Conservation (phyloP, 192 early-diverging fungal species). For the Chytriomyces sp. region DNA sequence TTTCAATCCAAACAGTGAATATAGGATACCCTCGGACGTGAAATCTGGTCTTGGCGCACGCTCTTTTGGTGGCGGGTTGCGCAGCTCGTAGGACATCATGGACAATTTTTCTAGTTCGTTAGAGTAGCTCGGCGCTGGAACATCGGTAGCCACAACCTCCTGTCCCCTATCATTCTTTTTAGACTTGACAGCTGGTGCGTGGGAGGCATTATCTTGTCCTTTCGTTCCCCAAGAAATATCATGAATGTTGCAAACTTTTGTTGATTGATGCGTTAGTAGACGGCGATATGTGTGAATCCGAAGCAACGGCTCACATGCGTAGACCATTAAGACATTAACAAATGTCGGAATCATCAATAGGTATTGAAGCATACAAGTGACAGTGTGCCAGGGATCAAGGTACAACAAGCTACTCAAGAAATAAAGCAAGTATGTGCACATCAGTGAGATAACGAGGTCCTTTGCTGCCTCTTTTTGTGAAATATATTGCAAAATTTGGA, state of each 20-base stretch:
- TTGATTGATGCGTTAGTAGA: background rate
- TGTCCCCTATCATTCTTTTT: conserved; percentile 23
- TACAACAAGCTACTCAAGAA: conserved; percentile 48
- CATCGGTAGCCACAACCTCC: conserved; percentile 9
- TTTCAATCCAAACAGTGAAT: conserved; percentile 7
- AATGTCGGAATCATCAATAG: conserved; percentile 53
- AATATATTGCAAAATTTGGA: conserved; percentile 24
- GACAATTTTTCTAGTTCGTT: conserved; percentile 32
- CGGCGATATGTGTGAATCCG: background rate
- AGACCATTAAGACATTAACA: conserved; percentile 55
- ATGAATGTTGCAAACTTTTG: conserved; percentile 54
- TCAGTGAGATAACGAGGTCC: conserved; percentile 47
- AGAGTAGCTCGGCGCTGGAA: conserved; percentile 2
- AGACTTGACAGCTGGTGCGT: conserved; percentile 19
- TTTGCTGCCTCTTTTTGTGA: conserved; percentile 35
- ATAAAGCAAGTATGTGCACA: conserved; percentile 55
- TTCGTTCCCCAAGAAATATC: conserved; percentile 72
- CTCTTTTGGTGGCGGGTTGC: conserved; percentile 27
- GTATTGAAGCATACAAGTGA: conserved; percentile 51
- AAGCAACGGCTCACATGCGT: conserved; percentile 42
- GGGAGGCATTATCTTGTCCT: conserved; percentile 39
- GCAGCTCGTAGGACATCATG: conserved; percentile 25
- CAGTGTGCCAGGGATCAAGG: conserved; percentile 56
- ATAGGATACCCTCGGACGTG: conserved; percentile 9
- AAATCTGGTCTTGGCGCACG: conserved; percentile 18